Conservation (phyloP, 371 early-diverging fungal species). For the Mucor velutinosus region DNA sequence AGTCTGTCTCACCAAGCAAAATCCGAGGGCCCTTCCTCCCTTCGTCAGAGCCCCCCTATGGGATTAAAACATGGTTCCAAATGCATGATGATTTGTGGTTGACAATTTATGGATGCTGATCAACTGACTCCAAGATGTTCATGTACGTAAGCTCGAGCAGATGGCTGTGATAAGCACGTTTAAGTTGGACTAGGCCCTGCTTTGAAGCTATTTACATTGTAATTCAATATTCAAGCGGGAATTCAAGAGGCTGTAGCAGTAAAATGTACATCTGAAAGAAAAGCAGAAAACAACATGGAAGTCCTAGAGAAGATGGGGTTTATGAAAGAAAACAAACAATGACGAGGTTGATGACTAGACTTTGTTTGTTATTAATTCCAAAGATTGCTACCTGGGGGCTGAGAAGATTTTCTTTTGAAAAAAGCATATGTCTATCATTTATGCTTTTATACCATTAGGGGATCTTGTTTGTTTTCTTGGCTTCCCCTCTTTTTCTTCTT, state of each 20-base stretch:
- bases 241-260: background rate
- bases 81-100: background rate
- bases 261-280: background rate
- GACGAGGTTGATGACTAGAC: background rate
- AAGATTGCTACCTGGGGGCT: background rate
- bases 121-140: background rate
- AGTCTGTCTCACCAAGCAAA: background rate
- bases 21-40: background rate
- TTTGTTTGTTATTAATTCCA: background rate
- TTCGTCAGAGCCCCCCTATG: background rate
- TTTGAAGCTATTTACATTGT: too few species aligned
- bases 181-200: too few species aligned
- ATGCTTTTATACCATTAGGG: background rate
- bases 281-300: background rate
- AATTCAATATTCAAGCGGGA: background rate
- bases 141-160: background rate
- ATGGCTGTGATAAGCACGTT: background rate
- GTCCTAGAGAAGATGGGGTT: background rate
- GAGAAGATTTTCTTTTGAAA: background rate
- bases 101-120: background rate
- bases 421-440: background rate
- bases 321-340: background rate
- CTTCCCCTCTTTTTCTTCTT: background rate
- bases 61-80: background rate
- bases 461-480: conserved; percentile 6